phyloP scores from a whole-genome alignment of 441 rosid genomes.

The Pelargonium myrrhifolium region DNA sequence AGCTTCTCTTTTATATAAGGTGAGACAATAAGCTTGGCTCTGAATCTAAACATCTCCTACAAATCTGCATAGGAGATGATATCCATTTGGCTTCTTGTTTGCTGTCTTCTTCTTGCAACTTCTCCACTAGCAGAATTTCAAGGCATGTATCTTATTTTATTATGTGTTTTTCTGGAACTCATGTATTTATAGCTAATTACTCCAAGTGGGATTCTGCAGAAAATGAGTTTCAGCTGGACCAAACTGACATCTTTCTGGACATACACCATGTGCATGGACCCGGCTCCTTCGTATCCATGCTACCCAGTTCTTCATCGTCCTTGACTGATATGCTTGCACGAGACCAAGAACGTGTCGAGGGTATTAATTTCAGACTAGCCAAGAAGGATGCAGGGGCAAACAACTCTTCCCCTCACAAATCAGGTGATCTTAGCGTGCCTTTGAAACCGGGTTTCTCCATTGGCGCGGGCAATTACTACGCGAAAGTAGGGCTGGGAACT shows the following conservation, averaged over 20 bases:
- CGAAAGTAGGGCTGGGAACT: constrained; percentile 4
- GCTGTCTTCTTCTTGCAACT: constrained; percentile 7
- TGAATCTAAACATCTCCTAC: not conserved
- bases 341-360: constrained; percentile 17
- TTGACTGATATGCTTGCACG: constrained; percentile 12
- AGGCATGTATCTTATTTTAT: constrained; percentile 4
- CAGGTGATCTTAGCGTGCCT: not conserved
- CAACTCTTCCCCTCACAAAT: not conserved
- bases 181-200: not conserved
- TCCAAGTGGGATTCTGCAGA: constrained; percentile 14
- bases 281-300: not conserved
- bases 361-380: constrained; percentile 6
- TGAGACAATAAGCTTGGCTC: not conserved
- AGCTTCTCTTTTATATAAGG: not conserved
- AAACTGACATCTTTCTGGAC: constrained; percentile 9
- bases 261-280: constrained; percentile 17
- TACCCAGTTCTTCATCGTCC: not conserved
- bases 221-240: not conserved
- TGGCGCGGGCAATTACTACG: constrained; percentile 10
- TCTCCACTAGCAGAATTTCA: not conserved
- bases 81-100: not conserved
- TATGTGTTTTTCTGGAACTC: not conserved
- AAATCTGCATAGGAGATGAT: constrained; percentile 7
- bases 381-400: too few species aligned
- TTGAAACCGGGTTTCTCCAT: not conserved